Percentiles rank a stretch among this genome's conserved stretches.
Evolutionary conservation across 768 basidiomycete genomes (phyloP).

Genomic region (Pulveroboletus sp.): DNA sequence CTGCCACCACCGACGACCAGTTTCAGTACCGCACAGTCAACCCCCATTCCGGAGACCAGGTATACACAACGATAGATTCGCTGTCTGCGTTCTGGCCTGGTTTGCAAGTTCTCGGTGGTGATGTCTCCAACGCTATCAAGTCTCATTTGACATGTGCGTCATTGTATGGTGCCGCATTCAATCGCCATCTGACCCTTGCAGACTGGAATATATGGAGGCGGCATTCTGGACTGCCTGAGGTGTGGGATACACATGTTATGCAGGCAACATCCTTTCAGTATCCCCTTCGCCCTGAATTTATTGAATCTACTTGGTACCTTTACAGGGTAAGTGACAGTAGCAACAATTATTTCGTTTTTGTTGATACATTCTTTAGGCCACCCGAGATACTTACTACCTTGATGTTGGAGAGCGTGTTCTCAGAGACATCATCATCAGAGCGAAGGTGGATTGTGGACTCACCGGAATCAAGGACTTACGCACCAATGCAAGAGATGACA

Average conservation of each 20-base stretch:
- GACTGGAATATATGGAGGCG: conserved; percentile 93
- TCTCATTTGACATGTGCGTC: conserved; percentile 84
- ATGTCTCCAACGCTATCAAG: conserved; percentile 87
- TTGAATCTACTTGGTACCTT: conserved; percentile 96
- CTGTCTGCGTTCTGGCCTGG: conserved; percentile 98
- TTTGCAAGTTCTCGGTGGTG: conserved; percentile 82
- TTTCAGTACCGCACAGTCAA: conserved; percentile 82
- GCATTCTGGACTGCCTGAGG: conserved; percentile 87
- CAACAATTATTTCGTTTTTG: background rate
- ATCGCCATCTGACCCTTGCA: conserved; percentile 26
- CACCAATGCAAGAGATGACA: conserved; percentile 76
- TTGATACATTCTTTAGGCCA: conserved; percentile 57
- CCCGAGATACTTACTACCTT: conserved; percentile 88
- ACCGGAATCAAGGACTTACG: conserved; percentile 79
- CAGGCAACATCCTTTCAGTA: conserved; percentile 75
- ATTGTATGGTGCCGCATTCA: background rate
- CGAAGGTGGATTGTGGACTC: conserved; percentile 85
- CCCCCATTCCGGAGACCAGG: conserved; percentile 70
- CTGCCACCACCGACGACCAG: background rate
- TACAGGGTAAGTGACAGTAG: conserved; percentile 59
- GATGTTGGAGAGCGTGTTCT: conserved; percentile 86
- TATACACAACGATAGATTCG: conserved; percentile 85
- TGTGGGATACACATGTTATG: conserved; percentile 78
- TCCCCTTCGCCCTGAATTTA: conserved; percentile 85
- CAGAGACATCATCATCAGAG: conserved; percentile 66